Conservation (phyloP, 1,284 basidiomycete genomes). For the Cryptococcus maquisensis region DNA sequence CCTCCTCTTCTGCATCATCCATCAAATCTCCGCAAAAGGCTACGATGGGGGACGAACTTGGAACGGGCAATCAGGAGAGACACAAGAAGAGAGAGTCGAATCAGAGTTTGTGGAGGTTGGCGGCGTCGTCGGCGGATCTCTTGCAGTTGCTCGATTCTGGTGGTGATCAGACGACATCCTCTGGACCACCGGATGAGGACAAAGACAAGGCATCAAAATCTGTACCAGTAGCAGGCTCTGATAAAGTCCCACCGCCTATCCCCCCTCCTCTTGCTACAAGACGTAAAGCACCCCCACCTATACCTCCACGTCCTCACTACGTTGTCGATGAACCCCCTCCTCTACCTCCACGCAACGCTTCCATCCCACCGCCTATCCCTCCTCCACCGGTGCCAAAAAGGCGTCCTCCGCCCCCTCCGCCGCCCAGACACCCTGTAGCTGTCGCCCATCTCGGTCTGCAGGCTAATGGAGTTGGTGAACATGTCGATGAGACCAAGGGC, state of each 20-base stretch:
- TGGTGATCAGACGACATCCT: neutral
- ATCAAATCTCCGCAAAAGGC: too few relatives aligned
- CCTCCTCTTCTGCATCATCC: too few relatives aligned
- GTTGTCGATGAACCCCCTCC: neutral
- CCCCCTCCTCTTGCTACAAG: slow-evolving; percentile 8
- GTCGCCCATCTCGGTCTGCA: neutral
- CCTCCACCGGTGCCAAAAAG: slow-evolving; percentile 1
- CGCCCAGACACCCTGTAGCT: slow-evolving; percentile 2
- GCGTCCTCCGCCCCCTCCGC: slow-evolving; percentile 8
- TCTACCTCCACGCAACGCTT: neutral
- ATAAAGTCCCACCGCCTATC: slow-evolving; percentile 20
- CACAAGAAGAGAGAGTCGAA: neutral
- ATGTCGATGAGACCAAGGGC: neutral
- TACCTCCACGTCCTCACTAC: slow-evolving; percentile 1
- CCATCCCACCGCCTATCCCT: neutral
- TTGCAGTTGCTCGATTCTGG: slow-evolving; percentile 29
- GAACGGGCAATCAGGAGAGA: neutral
- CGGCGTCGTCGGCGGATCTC: slow-evolving; percentile 26
- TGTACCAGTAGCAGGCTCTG: neutral
- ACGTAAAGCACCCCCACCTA: neutral
- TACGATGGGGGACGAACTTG: neutral
- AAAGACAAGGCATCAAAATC: neutral
- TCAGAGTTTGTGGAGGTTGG: slow-evolving; percentile 13
- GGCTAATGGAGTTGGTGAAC: neutral
- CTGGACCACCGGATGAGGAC: slow-evolving; percentile 9